Conservation (phyloP, 495 filamentous ascomycete species). For the Wilcoxina mikolae region DNA sequence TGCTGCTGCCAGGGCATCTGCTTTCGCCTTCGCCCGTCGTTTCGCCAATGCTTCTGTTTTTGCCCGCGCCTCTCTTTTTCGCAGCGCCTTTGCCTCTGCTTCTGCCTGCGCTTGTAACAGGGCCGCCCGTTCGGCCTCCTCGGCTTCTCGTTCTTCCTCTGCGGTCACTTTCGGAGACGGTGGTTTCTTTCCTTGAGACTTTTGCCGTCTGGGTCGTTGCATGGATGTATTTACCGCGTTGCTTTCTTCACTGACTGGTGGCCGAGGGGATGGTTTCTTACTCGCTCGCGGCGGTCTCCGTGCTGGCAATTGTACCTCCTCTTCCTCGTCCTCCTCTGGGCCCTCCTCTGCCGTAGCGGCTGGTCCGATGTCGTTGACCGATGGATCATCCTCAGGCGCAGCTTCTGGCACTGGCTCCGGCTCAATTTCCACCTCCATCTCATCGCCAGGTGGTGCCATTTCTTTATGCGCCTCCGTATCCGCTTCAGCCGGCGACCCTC, state of each 20-base stretch:
- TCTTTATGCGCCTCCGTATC: background rate
- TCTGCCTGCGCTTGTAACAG: background rate
- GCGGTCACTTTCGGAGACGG: background rate
- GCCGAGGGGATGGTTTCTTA: background rate
- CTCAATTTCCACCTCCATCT: background rate
- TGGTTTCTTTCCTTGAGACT: background rate
- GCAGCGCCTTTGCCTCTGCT: background rate
- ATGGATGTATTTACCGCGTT: background rate
- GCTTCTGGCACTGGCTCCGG: background rate
- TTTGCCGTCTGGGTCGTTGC: background rate
- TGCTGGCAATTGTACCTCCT: background rate
- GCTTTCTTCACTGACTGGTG: background rate
- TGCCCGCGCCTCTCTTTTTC: background rate
- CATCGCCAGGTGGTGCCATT: background rate
- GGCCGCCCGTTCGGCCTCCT: background rate
- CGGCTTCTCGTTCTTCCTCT: slow-evolving; percentile 5
- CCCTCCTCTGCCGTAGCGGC: slow-evolving; percentile 7
- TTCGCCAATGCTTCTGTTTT: background rate
- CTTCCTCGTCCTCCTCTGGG: background rate
- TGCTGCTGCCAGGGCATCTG: background rate
- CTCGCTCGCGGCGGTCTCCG: background rate
- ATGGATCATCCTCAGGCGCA: background rate
- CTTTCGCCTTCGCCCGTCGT: background rate
- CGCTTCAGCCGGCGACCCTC: background rate
- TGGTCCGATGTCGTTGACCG: background rate